Conservation (phyloP, 2,329 filamentous ascomycete genomes). For the Fusarium anguioides region DNA sequence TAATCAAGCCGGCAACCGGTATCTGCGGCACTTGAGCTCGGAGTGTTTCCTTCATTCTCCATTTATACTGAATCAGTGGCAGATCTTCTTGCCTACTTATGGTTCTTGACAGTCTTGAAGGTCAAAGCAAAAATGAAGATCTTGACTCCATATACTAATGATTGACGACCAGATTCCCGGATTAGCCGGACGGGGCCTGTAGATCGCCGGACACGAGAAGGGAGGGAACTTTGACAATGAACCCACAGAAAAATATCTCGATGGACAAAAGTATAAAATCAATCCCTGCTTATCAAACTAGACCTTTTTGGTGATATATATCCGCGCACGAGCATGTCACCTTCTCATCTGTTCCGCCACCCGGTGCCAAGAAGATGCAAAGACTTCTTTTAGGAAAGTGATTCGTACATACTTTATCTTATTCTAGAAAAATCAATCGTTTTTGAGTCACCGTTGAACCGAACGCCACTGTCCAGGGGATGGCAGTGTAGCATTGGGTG, state of each 20-base stretch:
- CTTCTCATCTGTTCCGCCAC: no score
- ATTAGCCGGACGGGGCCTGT: neutral
- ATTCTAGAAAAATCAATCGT: neutral
- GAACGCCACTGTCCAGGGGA: neutral
- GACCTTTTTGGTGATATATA: neutral
- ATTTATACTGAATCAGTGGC: no score
- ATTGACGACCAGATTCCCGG: constrained; percentile 6
- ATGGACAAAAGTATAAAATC: neutral
- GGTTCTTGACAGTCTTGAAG: neutral
- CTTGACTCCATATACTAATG: neutral
- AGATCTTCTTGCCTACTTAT: no score
- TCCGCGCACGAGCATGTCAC: neutral
- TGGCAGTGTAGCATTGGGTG: neutral
- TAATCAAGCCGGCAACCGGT: no score
- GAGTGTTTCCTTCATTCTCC: no score
- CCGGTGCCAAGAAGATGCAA: neutral
- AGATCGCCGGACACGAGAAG: constrained; percentile 6
- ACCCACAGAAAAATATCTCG: neutral
- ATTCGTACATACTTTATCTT: neutral
- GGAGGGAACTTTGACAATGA: neutral
- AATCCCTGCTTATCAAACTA: neutral
- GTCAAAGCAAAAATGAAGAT: neutral
- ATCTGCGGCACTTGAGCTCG: no score
- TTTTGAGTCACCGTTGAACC: neutral
- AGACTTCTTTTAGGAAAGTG: neutral